Evolutionary conservation across 2,329 filamentous ascomycete genomes (phyloP).

Genomic region (Sporothrix curviconia): DNA sequence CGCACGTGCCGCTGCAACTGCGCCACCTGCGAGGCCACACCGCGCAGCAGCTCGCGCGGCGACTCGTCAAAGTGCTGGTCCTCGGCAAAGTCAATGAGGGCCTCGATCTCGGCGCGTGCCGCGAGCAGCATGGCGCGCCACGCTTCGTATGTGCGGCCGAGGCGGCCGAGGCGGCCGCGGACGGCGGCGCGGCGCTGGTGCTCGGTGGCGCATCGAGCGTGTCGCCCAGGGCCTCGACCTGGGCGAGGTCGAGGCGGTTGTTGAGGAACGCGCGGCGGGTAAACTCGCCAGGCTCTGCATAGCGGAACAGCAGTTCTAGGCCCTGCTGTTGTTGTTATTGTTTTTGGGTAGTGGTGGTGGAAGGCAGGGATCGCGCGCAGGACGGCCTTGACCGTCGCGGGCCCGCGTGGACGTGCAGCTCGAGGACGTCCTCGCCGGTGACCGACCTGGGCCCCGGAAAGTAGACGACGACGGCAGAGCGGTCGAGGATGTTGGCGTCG

Average conservation of each 20-base stretch:
- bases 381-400: constrained; percentile 81
- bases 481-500: constrained; percentile 57
- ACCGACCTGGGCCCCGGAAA: constrained; percentile 77
- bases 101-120: constrained; percentile 86
- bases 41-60: constrained; percentile 61
- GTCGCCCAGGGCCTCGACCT: constrained; percentile 64
- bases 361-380: constrained; percentile 66
- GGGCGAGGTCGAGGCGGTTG: constrained; percentile 74
- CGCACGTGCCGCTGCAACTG: constrained; percentile 43
- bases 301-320: constrained; percentile 39
- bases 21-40: constrained; percentile 44
- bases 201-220: constrained; percentile 69
- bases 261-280: constrained; percentile 89
- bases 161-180: constrained; percentile 61
- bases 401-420: constrained; percentile 89
- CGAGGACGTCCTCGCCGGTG: constrained; percentile 87
- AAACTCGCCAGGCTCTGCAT: constrained; percentile 93
- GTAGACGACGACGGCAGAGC: constrained; percentile 71
- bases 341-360: neutral
- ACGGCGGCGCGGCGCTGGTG: constrained; percentile 86
- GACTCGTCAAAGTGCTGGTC: constrained; percentile 96
- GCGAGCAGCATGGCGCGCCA: constrained; percentile 75
- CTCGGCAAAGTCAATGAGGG: constrained; percentile 93
- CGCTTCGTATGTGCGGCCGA: constrained; percentile 70
- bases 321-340: neutral